Evolutionary conservation across 2,329 filamentous ascomycete genomes (phyloP).

Genomic region (Byssothecium circinans): DNA sequence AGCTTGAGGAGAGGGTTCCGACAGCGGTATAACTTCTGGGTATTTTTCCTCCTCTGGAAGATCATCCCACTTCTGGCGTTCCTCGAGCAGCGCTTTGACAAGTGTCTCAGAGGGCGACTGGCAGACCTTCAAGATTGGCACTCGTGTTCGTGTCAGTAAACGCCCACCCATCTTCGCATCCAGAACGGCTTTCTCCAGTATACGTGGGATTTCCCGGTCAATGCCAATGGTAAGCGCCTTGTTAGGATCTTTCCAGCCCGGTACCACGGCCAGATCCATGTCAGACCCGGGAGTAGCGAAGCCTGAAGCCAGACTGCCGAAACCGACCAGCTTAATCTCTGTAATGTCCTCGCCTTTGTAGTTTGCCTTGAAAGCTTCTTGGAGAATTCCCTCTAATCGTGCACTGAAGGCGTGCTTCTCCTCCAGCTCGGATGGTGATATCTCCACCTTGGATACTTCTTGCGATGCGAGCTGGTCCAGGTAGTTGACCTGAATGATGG

Average conservation of each 20-base stretch:
- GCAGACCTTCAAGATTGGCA: conserved; percentile 88
- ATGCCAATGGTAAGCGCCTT: conserved; percentile 46
- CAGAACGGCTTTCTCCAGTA: conserved; percentile 75
- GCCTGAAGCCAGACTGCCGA: conserved; percentile 80
- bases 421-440: conserved; percentile 63
- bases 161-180: conserved; percentile 73
- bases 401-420: conserved; percentile 72
- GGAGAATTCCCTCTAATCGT: conserved; percentile 66
- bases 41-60: conserved; percentile 51
- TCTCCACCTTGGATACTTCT: conserved; percentile 63
- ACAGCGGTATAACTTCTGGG: conserved; percentile 15
- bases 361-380: conserved; percentile 57
- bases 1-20: conserved; percentile 13
- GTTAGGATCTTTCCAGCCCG: conserved; percentile 50
- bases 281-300: conserved; percentile 88
- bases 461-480: conserved; percentile 47
- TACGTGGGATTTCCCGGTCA: conserved; percentile 64
- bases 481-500: conserved; percentile 44
- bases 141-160: conserved; percentile 74
- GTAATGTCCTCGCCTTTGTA: conserved; percentile 48
- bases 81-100: conserved; percentile 61
- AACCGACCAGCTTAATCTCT: conserved; percentile 71
- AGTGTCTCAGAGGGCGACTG: conserved; percentile 67
- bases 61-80: conserved; percentile 72
- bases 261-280: conserved; percentile 82